phyloP scores from a whole-genome alignment of 2,329 filamentous ascomycete species.

The Arthrobotrys conoides region DNA sequence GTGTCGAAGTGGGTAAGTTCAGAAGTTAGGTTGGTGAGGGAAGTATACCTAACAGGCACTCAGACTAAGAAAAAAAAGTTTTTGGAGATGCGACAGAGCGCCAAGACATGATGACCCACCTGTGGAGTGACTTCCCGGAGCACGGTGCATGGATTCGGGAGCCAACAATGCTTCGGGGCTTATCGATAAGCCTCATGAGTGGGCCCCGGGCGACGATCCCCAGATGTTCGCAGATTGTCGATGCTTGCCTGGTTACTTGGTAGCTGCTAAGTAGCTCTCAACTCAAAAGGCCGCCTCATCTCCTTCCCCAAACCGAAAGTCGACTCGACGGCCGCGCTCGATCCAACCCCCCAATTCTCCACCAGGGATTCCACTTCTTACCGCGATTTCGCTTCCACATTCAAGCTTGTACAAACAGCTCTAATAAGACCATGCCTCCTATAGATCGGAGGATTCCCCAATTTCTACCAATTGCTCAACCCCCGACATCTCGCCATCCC shows the following conservation, averaged over 20 bases:
- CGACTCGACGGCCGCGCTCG: slow-evolving; percentile 14
- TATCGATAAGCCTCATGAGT: slow-evolving; percentile 45
- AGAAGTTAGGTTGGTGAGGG: neutral
- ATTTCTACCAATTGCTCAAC: slow-evolving; percentile 40
- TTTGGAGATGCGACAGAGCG: slow-evolving; percentile 50
- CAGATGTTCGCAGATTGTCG: slow-evolving; percentile 17
- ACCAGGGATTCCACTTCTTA: slow-evolving; percentile 4
- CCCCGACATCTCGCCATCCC: slow-evolving; percentile 29
- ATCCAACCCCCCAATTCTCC: slow-evolving; percentile 1
- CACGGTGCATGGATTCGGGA: neutral
- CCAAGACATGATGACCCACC: slow-evolving; percentile 20
- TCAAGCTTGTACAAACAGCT: slow-evolving; percentile 22
- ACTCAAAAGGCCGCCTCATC: slow-evolving; percentile 12
- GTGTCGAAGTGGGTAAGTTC: neutral
- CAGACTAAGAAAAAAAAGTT: slow-evolving; percentile 50
- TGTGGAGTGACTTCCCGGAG: neutral
- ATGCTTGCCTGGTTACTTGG: slow-evolving; percentile 2
- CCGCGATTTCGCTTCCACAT: slow-evolving; percentile 3
- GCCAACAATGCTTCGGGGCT: neutral
- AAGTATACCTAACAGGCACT: neutral
- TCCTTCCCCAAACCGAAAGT: slow-evolving; percentile 28
- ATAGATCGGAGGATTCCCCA: slow-evolving; percentile 49
- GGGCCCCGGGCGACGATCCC: neutral
- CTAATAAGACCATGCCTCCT: slow-evolving; percentile 50
- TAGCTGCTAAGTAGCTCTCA: neutral